Percentiles rank a stretch among this genome's conserved stretches.
Conservation (phyloP, 306 rosid genomes). For the Begonia loranthoides region DNA sequence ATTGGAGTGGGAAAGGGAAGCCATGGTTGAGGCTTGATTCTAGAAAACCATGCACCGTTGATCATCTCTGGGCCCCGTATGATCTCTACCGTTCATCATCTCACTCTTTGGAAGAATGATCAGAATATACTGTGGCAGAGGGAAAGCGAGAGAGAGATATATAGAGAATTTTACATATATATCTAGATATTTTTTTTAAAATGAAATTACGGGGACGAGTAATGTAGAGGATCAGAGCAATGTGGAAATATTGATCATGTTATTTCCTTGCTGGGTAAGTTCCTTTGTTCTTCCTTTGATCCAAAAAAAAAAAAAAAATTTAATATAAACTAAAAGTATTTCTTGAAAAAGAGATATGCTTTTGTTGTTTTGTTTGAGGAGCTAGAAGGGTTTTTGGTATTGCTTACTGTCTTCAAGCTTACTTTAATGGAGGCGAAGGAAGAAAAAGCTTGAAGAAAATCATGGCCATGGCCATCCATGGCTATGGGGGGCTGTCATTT, state of each 20-base stretch:
- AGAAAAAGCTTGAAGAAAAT: too few relatives aligned
- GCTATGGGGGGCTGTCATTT: too few relatives aligned
- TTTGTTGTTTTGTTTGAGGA: too few relatives aligned
- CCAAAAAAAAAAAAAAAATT: too few relatives aligned
- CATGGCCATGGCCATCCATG: too few relatives aligned
- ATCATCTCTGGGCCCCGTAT: constrained; percentile 51
- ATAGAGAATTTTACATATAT: constrained; percentile 2
- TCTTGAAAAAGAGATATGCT: too few relatives aligned
- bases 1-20: constrained; percentile 94
- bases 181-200: constrained; percentile 37
- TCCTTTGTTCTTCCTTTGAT: not conserved
- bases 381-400: too few relatives aligned
- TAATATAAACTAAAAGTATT: too few relatives aligned
- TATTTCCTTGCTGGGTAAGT: not conserved
- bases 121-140: not conserved
- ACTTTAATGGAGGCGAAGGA: too few relatives aligned
- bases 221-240: not conserved
- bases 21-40: constrained; percentile 94
- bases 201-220: not conserved
- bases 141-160: not conserved
- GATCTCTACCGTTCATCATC: constrained; percentile 54
- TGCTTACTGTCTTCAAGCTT: too few relatives aligned
- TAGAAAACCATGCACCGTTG: constrained; percentile 52
- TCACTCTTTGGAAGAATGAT: constrained; percentile 55
- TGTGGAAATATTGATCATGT: not conserved